Evolutionary conservation across 176 grass and related monocot genomes (phyloP), one percentile per base, ranked within the genome.

Genomic region (Triticum monococcum): DNA sequence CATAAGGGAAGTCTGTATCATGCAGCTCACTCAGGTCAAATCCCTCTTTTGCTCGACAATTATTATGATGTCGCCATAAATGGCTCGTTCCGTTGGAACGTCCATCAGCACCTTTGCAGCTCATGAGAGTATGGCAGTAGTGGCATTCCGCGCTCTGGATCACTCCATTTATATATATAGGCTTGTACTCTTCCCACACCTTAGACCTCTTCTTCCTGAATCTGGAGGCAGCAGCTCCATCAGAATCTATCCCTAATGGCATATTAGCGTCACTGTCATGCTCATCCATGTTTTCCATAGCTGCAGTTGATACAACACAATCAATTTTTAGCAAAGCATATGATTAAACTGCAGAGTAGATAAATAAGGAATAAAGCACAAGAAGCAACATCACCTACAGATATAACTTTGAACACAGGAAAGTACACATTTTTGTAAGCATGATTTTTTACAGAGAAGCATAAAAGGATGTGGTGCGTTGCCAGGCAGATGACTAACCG

Each of bases 21-120:
- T 81, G 85, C 63, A 77, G 52, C 38, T 80, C 81, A 30, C 28
- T 52, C 50, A 28, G 72, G 72, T 35, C 57, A 20, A 79, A 71
- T 54, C 45, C 89, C 22, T 84, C 77, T 84, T 85, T 91, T 40
- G 17, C 86, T 64, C 69, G 77, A 68, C 89, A 91, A 63, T 77
- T 88, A 63, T 91, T 91, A 57, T 91, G 89, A 59, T 91, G 89
- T 25, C 89, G 61, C 89, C 89, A 91, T 71, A 91, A 72, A 88
- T 91, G 89, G 38, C 89, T 90, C 12, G 89, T 90, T 56, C 84
- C 88, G 12, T 90, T 90, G n/a, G 83, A 90, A 61, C 81, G 83
- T 17, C 89, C 89, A 72, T 90, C 84, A 24, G 73, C 76, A 36
- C 81, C 86, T 78, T 87, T 91, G 86, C 86, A 91, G 41, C 77